phyloP scores from a whole-genome alignment of 257 asterid species.

The Capsicum pubescens region DNA sequence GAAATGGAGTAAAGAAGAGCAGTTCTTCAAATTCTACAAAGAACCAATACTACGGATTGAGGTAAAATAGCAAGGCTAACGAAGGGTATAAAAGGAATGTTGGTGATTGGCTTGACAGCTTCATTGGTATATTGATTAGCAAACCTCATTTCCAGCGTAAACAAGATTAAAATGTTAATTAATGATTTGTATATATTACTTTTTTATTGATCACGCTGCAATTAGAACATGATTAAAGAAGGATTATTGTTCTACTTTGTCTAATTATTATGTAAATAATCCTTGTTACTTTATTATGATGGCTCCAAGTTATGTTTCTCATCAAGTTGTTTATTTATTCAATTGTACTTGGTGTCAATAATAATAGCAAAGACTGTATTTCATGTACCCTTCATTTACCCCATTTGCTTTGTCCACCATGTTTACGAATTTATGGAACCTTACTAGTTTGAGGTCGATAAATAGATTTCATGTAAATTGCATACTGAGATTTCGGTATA shows the following conservation, averaged over 20 bases:
- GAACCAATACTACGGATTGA: background rate
- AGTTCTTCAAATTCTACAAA: conserved; percentile 41
- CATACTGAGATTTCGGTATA: too few species aligned
- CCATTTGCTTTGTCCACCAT: too few species aligned
- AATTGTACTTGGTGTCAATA: too few species aligned
- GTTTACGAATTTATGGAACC: too few species aligned
- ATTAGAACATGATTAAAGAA: background rate
- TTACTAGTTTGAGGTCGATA: too few species aligned
- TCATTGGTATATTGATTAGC: background rate
- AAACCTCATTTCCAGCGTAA: background rate
- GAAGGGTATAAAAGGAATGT: background rate
- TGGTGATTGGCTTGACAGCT: background rate
- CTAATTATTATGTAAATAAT: conserved; percentile 4
- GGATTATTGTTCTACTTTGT: background rate
- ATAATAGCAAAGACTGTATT: too few species aligned
- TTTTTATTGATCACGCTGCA: background rate
- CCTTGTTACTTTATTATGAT: conserved; percentile 19
- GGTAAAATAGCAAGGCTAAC: background rate
- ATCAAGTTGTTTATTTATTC: too few species aligned
- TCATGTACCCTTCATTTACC: too few species aligned
- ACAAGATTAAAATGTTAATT: background rate
- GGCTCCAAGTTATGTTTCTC: too few species aligned
- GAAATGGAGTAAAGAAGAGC: conserved; percentile 45
- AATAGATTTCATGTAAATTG: too few species aligned
- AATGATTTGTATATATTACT: conserved; percentile 14